Conservation (phyloP, 495 filamentous ascomycete genomes). For the Hypoxylon trugodes region DNA sequence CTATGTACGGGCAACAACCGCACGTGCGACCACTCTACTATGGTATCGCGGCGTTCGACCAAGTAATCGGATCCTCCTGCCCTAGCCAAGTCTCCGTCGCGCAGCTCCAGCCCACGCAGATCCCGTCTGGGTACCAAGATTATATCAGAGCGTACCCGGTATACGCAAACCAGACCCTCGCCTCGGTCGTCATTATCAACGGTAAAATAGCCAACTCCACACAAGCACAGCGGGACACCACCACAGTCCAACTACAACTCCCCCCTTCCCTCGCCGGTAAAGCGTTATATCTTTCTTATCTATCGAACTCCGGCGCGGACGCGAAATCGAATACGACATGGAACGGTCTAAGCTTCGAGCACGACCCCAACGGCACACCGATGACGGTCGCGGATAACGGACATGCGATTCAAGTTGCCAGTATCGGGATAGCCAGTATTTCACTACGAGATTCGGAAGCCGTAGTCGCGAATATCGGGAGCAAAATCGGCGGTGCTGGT, state of each 20-base stretch:
- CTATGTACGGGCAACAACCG: constrained; percentile 36
- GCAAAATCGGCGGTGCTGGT: constrained; percentile 3
- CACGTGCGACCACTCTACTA: constrained; percentile 50
- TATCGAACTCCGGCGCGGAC: constrained; percentile 45
- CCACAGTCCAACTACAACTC: constrained; percentile 37
- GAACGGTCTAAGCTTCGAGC: constrained; percentile 48
- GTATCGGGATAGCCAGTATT: constrained; percentile 32
- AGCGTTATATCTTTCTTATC: constrained; percentile 44
- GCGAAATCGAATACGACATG: constrained; percentile 40
- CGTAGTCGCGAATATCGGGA: constrained; percentile 19
- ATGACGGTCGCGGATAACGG: constrained; percentile 15
- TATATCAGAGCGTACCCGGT: constrained; percentile 41
- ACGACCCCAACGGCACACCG: constrained; percentile 39
- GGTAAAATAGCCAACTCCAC: constrained; percentile 37
- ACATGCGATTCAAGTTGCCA: constrained; percentile 25
- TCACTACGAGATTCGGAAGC: constrained; percentile 38
- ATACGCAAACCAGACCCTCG: constrained; percentile 39
- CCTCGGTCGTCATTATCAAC: constrained; percentile 48
- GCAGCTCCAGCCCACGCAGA: too few relatives aligned
- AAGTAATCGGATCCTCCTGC: constrained; percentile 45
- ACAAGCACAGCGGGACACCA: constrained; percentile 19
- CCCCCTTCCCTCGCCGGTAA: constrained; percentile 22
- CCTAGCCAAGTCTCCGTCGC: constrained; percentile 38
- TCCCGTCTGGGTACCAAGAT: constrained; percentile 30
- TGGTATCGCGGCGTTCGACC: constrained; percentile 48